A percentile compares a stretch with the other conserved stretches of the same genome.
These are phyloP conservation scores for Chaetomiaceae sp. DNA, from an alignment of 2,329 filamentous ascomycete species.

Conservation along the genomic window DNA sequence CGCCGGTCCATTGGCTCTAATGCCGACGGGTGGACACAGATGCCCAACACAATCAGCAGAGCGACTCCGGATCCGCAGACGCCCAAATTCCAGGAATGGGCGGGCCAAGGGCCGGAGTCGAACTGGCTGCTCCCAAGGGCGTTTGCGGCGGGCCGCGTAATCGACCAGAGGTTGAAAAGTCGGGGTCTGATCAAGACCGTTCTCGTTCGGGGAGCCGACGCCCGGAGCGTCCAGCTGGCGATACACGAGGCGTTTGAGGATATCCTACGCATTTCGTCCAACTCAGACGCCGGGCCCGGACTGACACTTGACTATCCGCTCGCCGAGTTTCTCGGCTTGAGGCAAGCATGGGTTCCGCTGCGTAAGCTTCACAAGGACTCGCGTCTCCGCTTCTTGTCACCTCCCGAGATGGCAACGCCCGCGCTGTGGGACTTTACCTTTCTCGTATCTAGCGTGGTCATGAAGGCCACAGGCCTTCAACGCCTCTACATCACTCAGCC, in stretches of 20 bases:
- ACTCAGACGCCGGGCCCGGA: conserved; percentile 8
- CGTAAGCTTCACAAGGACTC: conserved; percentile 73
- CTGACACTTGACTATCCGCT: conserved; percentile 33
- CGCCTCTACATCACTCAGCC: conserved; percentile 73
- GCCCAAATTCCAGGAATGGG: conserved; percentile 46
- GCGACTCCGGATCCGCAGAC: conserved; percentile 45
- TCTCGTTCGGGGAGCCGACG: conserved; percentile 57
- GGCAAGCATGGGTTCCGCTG: conserved; percentile 68
- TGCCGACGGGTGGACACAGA: conserved; percentile 52
- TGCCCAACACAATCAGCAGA: conserved; percentile 45
- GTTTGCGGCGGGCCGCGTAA: conserved; percentile 56
- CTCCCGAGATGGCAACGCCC: conserved; percentile 68
- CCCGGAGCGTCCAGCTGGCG: conserved; percentile 62
- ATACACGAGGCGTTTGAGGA: conserved; percentile 59
- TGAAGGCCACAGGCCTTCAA: conserved; percentile 61
- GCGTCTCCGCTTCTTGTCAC: conserved; percentile 64
- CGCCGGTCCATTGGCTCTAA: conserved; percentile 31
- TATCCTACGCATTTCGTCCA: conserved; percentile 45
- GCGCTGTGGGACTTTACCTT: conserved; percentile 69
- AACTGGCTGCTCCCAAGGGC: conserved; percentile 67
- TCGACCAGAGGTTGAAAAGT: conserved; percentile 69
- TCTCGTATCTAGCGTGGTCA: conserved; percentile 64
- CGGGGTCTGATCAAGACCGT: conserved; percentile 66
- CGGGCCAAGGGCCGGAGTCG: conserved; percentile 41
- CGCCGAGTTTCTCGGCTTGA: conserved; percentile 54